phyloP scores from a whole-genome alignment of 176 grass and related monocot genomes.

The Olyra latifolia region DNA sequence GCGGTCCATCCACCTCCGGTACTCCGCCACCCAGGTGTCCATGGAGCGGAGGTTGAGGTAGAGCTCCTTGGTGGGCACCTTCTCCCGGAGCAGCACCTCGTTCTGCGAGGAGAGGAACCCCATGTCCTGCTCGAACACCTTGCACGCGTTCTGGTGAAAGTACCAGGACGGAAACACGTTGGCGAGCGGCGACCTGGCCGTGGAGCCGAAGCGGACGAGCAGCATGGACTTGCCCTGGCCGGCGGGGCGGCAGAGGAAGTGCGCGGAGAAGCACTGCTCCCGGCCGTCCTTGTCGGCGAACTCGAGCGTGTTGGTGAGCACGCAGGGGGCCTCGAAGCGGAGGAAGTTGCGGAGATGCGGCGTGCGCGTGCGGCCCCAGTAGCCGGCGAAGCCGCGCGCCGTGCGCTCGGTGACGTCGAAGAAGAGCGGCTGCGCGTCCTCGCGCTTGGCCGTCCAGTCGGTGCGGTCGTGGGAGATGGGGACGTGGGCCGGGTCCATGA shows the following conservation, averaged over 20 bases:
- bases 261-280: conserved; percentile 64
- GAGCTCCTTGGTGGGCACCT: conserved; percentile 73
- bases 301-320: conserved; percentile 69
- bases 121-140: conserved; percentile 99
- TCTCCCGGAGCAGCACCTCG: conserved; percentile 86
- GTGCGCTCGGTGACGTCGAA: conserved; percentile 80
- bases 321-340: conserved; percentile 77
- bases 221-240: conserved; percentile 91
- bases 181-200: conserved; percentile 13
- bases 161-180: conserved; percentile 63
- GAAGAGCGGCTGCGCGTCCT: conserved; percentile 83
- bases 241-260: conserved; percentile 76
- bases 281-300: conserved; percentile 57
- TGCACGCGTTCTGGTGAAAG: conserved; percentile 77
- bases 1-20: conserved; percentile 95
- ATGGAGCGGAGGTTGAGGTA: conserved; percentile 86
- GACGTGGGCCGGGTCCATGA: conserved; percentile 95
- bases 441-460: conserved; percentile 84
- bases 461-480: conserved; percentile 98
- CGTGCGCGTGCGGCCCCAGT: conserved; percentile 43
- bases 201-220: conserved; percentile 70
- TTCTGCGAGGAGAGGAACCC: conserved; percentile 96
- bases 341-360: conserved; percentile 60
- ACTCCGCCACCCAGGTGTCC: conserved; percentile 91
- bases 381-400: conserved; percentile 62